Conservation (phyloP, 352 stramenopile genomes). For the Pythium pyrilobum region DNA sequence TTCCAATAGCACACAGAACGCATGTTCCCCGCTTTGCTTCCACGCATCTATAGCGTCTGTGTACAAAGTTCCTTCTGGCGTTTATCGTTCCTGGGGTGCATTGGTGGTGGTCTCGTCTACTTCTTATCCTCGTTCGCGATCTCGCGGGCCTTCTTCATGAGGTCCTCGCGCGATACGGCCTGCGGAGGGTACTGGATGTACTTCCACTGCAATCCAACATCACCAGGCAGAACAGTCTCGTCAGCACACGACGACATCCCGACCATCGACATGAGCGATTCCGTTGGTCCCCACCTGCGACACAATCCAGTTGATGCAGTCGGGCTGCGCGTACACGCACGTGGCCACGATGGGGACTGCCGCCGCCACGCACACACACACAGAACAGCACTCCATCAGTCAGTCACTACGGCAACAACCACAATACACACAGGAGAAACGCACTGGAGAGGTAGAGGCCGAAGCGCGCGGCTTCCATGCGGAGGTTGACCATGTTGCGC, state of each 20-base stretch:
- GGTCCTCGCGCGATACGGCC: constrained; percentile 64
- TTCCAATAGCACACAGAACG: too few species aligned
- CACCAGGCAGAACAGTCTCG: neutral
- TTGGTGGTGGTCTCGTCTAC: neutral
- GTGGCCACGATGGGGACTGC: constrained; percentile 74
- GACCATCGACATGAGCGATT: too few species aligned
- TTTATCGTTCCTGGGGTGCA: neutral
- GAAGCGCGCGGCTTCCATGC: constrained; percentile 64
- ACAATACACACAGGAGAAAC: constrained; percentile 5
- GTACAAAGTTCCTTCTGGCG: neutral
- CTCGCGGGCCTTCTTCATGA: constrained; percentile 72
- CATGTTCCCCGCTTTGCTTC: too few species aligned
- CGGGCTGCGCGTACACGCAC: constrained; percentile 79
- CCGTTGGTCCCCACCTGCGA: constrained; percentile 41
- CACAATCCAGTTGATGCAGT: constrained; percentile 82
- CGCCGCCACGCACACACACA: neutral
- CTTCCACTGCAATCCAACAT: constrained; percentile 45
- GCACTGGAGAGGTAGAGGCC: constrained; percentile 66
- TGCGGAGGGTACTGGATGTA: constrained; percentile 86
- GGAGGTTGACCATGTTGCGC: constrained; percentile 51
- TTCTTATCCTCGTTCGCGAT: constrained; percentile 53
- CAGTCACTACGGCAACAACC: too few species aligned
- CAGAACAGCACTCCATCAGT: neutral
- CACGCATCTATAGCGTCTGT: too few species aligned
- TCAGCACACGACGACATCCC: too few species aligned